A percentile compares a stretch with the other conserved stretches of the same genome.
phyloP scores from a whole-genome alignment of 1,284 basidiomycete species.

The Porodaedalea pini region DNA sequence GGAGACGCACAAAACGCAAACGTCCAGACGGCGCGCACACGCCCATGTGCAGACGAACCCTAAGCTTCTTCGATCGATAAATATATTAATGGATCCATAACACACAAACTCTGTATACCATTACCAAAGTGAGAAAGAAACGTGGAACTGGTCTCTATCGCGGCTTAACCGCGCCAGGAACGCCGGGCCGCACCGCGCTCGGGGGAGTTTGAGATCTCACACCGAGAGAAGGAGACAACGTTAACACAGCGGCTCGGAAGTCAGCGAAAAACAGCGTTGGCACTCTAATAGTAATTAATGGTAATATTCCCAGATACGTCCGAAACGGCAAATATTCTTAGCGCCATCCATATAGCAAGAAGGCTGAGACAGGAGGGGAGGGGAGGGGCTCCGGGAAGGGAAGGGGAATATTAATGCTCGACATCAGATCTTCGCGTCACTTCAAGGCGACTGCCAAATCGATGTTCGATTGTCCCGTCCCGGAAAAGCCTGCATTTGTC shows the following conservation, averaged over 20 bases:
- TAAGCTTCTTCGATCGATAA: too few relatives aligned
- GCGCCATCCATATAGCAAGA: not conserved
- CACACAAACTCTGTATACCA: not conserved
- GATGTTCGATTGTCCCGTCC: not conserved
- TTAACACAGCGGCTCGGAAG: not conserved
- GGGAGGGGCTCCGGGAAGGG: too few relatives aligned
- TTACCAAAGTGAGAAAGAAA: not conserved
- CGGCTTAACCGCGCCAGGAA: not conserved
- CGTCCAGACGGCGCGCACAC: not conserved
- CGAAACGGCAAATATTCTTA: not conserved
- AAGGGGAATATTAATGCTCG: too few relatives aligned
- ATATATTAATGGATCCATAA: not conserved
- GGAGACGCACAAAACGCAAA: not conserved
- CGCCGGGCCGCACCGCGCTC: not conserved
- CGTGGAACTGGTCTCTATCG: not conserved
- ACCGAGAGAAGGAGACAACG: not conserved
- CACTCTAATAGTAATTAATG: not conserved
- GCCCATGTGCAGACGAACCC: not conserved
- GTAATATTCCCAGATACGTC: not conserved
- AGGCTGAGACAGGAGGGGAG: not conserved
- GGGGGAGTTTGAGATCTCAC: not conserved
- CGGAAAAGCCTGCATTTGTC: not conserved
- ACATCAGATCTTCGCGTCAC: not conserved
- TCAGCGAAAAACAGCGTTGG: not conserved
- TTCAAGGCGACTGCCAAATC: not conserved